Evolutionary conservation across 495 filamentous ascomycete species (phyloP), one percentile per base, ranked within the genome.

Genomic region (Aspergillus biplanus): DNA sequence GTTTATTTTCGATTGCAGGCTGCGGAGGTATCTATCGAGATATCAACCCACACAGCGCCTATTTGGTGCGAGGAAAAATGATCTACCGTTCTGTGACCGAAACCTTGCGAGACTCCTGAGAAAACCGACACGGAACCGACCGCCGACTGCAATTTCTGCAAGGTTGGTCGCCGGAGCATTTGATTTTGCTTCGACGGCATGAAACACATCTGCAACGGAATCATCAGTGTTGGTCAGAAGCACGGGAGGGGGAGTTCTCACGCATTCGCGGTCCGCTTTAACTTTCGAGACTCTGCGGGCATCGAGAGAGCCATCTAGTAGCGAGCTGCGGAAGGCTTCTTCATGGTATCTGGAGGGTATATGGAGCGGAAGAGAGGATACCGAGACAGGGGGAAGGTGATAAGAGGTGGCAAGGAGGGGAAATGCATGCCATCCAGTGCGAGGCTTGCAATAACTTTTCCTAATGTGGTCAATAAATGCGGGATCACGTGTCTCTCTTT

Each of bases 171-270:
- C 71, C 71, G 9, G 74, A 74, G 64, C 74, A 78, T 60, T 73
- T 75, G 58, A 76, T 76, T 56, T 78, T 78, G 63, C 75, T 74
- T 55, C 73, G 69, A 5, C 75, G 69, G 52, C 73, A 76, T 16
- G 73, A 67, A 52, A 65, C 44, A 55, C 72, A 75, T 58, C 75
- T 77, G 52, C 13, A 37, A 15, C 16, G 44, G 12, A 31, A 50
- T 56, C 59, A 50, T 39, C 37, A 39, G 37, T 39, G 7, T 33
- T n/a, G 48, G 16, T 5, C 1, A 3, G 18, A 27, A 16, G 9
- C 33, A 35, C 13, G 16, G 50, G 34, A 21, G 5, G 42, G 49
- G 33, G n/a, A 27, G 11, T 13, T 39, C 62, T 60, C 37, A 68
- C 66, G 62, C 66, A 32, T 68, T 68, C 5, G 66, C 34, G 4